Evolutionary conservation across 2,329 filamentous ascomycete genomes (phyloP), one percentile per base, ranked within the genome.

Genomic region (Teratosphaeria destructans): DNA sequence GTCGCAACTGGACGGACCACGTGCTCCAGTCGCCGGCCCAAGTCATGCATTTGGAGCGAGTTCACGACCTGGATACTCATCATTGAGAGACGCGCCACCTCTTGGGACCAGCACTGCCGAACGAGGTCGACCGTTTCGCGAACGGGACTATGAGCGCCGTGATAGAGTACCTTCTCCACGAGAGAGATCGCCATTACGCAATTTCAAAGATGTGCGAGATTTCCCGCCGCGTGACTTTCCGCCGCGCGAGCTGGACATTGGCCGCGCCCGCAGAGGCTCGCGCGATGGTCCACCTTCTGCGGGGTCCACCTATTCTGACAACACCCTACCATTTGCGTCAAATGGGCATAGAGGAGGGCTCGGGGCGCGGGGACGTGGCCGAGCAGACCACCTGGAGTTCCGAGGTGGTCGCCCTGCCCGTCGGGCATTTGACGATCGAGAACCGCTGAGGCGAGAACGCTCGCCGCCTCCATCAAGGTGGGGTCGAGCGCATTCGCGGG

Each of bases 251-350:
- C 76, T 87, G 6, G 88, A 91, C 64, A 79, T 84, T 7, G 84
- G 86, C 60, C 81, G 88, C 60, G 83, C 85, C 19, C 79, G 87
- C 58, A 80, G 87, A 54, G 85, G 82, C 16, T 90, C 87, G 8
- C 80, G 88, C 67, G 88, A 92, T 67, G 88, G 87, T 0, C 87
- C 88, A 11, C 81, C 85, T 26, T 88, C 87, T 1, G 86, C 85
- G 19, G 85, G 85, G 4, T 89, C 88, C 3, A 84, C 84, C 10
- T 85, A 84, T 26, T 88, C 87, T 0, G 88, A 91, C 62, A 37
- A 37, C 12, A 80, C 83, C 12, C 79, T 82, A 1, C 85, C 86
- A 59, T 81, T 78, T 19, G 73, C 78, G 8, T 78, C 80, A 8
- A 79, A 80, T 58, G 75, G 76, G 60, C 72, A 75, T 23, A 82